Percentiles rank a stretch among this genome's conserved stretches.
Evolutionary conservation across 345 rosid species (phyloP).

Genomic region (Raphanus sativus): DNA sequence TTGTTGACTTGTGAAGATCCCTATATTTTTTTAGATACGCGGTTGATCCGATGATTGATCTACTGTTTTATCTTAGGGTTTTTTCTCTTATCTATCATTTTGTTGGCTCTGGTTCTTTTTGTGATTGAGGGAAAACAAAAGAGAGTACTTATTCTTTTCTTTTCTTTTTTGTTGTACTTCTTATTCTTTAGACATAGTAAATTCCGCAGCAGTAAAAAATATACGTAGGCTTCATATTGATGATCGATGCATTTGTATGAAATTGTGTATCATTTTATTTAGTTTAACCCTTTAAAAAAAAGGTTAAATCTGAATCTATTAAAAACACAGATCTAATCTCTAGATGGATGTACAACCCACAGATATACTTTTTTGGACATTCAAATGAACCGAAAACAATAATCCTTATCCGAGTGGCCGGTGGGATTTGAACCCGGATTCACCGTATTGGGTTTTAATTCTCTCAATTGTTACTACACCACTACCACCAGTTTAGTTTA

Average conservation of each 20-base stretch:
- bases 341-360: too few relatives aligned
- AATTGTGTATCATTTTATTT: not conserved
- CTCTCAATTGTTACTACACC: too few relatives aligned
- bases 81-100: not conserved
- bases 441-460: too few relatives aligned
- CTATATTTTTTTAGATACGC: not conserved
- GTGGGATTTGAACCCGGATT: too few relatives aligned
- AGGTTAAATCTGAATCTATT: too few relatives aligned
- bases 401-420: too few relatives aligned
- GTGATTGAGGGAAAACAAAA: not conserved
- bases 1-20: conserved; percentile 10
- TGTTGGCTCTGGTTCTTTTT: not conserved
- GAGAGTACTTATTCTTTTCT: not conserved
- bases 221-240: not conserved
- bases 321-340: too few relatives aligned
- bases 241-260: not conserved
- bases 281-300: too few relatives aligned
- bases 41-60: not conserved
- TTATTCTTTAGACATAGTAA: too few relatives aligned
- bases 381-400: too few relatives aligned
- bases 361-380: too few relatives aligned
- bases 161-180: too few relatives aligned
- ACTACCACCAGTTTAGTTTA: not conserved
- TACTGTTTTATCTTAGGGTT: not conserved
- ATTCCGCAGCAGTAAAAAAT: not conserved